Conservation (phyloP, 768 basidiomycete genomes). For the Solioccasus polychromus region DNA sequence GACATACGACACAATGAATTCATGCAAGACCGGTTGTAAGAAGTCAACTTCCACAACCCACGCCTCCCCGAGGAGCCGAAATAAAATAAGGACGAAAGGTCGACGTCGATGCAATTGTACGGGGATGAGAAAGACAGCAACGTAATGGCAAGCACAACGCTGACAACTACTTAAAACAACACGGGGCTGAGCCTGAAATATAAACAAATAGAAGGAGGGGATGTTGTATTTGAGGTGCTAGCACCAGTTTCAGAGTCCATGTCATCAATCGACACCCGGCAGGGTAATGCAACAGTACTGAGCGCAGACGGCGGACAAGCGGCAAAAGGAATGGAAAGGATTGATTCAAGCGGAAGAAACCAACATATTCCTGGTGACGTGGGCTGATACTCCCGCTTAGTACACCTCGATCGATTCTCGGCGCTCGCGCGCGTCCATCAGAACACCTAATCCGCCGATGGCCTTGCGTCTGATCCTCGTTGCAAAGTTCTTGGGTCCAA, state of each 20-base stretch:
- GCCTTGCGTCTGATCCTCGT: slow-evolving; percentile 82
- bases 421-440: slow-evolving; percentile 80
- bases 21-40: slow-evolving; percentile 6
- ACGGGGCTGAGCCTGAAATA: slow-evolving; percentile 19
- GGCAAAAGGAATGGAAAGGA: slow-evolving; percentile 21
- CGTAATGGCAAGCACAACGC: slow-evolving; percentile 27
- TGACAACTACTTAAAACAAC: slow-evolving; percentile 28
- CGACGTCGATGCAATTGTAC: slow-evolving; percentile 14
- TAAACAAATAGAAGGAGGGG: slow-evolving; percentile 26
- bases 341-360: slow-evolving; percentile 12
- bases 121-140: slow-evolving; percentile 15
- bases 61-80: slow-evolving; percentile 9
- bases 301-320: slow-evolving; percentile 8
- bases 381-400: slow-evolving; percentile 34
- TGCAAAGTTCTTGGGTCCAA: slow-evolving; percentile 87
- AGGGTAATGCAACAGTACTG: slow-evolving; percentile 15
- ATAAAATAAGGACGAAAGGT: slow-evolving; percentile 21
- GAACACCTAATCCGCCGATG: slow-evolving; percentile 73
- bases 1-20: slow-evolving; percentile 10
- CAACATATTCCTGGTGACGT: slow-evolving; percentile 8
- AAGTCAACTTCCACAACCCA: slow-evolving; percentile 37
- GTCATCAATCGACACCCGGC: slow-evolving; percentile 10
- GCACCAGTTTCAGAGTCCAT: slow-evolving; percentile 24
- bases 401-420: slow-evolving; percentile 72
- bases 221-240: slow-evolving; percentile 21